A percentile compares a stretch with the other conserved stretches of the same genome.
Conservation (phyloP, 495 filamentous ascomycete genomes). For the Lineolata rhizophorae region DNA sequence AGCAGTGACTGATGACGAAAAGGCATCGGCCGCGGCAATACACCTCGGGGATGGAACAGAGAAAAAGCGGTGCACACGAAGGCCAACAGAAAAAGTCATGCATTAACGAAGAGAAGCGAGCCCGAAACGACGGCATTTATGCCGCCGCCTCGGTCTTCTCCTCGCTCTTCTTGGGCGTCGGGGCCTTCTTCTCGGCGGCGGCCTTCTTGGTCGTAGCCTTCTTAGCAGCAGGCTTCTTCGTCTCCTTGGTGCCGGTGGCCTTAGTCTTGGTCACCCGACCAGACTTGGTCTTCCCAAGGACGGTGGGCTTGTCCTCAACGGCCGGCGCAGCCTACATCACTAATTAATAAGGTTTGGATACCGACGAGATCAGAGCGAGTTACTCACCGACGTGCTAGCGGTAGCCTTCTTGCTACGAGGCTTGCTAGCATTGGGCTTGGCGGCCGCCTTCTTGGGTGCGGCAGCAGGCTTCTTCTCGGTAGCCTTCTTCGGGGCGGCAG, state of each 20-base stretch:
- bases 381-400: conserved; percentile 17
- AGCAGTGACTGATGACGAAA: too few relatives aligned
- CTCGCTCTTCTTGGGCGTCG: conserved; percentile 14
- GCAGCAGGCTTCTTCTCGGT: conserved; percentile 24
- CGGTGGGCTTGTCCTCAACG: conserved; percentile 49
- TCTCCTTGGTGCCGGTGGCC: conserved; percentile 34
- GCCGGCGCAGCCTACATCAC: conserved; percentile 28
- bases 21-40: neutral
- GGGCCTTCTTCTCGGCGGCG: conserved; percentile 36
- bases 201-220: conserved; percentile 22
- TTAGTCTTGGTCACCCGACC: conserved; percentile 69
- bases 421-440: conserved; percentile 20
- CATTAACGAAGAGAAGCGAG: conserved; percentile 3
- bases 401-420: conserved; percentile 19
- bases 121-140: conserved; percentile 5
- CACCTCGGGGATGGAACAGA: conserved; percentile 3
- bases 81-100: too few relatives aligned
- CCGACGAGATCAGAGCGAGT: neutral
- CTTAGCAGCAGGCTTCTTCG: conserved; percentile 36
- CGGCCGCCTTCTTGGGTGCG: conserved; percentile 24
- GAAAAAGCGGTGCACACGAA: neutral
- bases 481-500: conserved; percentile 27
- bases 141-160: conserved; percentile 13
- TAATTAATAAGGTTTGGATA: conserved; percentile 1
- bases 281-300: conserved; percentile 72